phyloP scores from a whole-genome alignment of 257 asterid genomes.

The Forsythia viridissima region DNA sequence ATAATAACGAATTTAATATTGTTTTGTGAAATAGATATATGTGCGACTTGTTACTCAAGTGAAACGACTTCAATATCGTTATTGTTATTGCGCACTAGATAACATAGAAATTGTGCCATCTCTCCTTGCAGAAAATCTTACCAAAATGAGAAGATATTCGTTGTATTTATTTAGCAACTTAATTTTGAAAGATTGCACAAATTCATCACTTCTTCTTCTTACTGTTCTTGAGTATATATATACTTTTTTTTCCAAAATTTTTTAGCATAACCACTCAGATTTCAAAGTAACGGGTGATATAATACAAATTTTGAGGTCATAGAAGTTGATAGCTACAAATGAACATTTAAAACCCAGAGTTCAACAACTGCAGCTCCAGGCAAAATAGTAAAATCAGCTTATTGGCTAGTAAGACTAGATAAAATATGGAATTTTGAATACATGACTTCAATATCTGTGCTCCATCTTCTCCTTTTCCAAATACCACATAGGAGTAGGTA shows the following conservation, averaged over 20 bases:
- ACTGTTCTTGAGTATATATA: no score
- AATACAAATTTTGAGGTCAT: not conserved
- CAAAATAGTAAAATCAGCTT: not conserved
- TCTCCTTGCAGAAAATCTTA: no score
- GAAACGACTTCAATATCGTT: no score
- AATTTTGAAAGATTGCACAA: no score
- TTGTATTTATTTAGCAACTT: no score
- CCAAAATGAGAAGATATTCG: no score
- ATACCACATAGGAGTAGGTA: not conserved
- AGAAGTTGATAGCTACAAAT: not conserved
- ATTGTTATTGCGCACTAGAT: no score
- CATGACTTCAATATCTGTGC: not conserved
- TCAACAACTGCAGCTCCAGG: slow-evolving; percentile 21
- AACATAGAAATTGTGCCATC: no score
- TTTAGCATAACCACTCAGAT: not conserved
- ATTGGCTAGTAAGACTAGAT: slow-evolving; percentile 5
- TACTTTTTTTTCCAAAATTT: not conserved
- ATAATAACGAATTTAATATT: no score
- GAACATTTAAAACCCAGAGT: not conserved
- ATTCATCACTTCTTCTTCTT: no score
- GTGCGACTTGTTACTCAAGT: no score
- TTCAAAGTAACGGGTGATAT: not conserved
- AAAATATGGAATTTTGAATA: not conserved
- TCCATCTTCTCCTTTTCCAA: slow-evolving; percentile 25
- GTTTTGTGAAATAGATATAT: no score